Evolutionary conservation across 2,329 filamentous ascomycete genomes (phyloP), one percentile per base, ranked within the genome.

Genomic region (Clarireedia homoeocarpa): DNA sequence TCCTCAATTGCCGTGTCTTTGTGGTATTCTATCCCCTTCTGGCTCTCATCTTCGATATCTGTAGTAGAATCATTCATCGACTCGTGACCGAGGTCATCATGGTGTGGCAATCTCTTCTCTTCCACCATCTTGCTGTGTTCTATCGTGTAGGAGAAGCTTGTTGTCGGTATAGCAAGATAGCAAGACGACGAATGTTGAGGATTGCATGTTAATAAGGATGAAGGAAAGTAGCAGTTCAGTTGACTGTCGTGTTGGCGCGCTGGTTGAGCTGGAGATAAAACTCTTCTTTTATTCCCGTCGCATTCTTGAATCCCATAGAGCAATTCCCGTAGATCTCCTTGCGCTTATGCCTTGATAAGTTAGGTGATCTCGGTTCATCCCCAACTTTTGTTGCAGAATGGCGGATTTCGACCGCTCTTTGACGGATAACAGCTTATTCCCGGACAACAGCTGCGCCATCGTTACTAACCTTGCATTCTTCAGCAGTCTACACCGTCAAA

Each of bases 21-120:
- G 12, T 42, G n/a, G 20, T 36, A 10, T 6, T 46, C 39, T 15
- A 34, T 15, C 24, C 10, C 58, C 40, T 50, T 58, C 45, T 57
- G 40, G 10, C 53, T 53, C 34, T 58, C 44, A 40, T 52, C 52
- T 20, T 58, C 30, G 10, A 56, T 17, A n/a, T 55, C 53, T n/a
- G 53, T 55, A 24, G 23, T 54, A 17, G 53, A 51, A 14, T 51
- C 53, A 24, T 17, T 48, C 27, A 55, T 36, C 10, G 58, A 60
- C 27, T 48, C 50, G 2, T 48, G 59, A 7, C 57, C 59, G 34
- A 58, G 50, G 30, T 61, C 59, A 44, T 59, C 59, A 34, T 57
- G 24, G n/a, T 45, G 46, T 7, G 59, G 53, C 7, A 62, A 55
- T 30, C 59, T 55, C 30, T 58, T 57, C 50, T 61, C 59, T 24